Evolutionary conservation across 1,139 yeast genomes (phyloP), one percentile per base, ranked within the genome.

Genomic region (Blastobotrys aristatus): DNA sequence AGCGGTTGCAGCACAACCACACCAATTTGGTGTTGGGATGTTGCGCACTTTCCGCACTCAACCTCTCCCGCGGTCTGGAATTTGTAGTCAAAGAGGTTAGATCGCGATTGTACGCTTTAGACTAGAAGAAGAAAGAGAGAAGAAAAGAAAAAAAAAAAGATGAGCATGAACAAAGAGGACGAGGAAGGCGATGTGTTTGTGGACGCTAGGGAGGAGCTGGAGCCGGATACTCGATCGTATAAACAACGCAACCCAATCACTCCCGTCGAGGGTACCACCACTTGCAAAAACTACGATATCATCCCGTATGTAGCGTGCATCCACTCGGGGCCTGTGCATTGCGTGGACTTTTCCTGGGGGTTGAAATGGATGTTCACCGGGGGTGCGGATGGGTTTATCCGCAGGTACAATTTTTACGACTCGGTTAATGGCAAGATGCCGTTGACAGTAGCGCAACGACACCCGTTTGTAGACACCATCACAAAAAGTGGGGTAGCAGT

Each of bases 371-470:
- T 92, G 47, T 81, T 90, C 59, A 84, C 96, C 1, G 99, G 99
- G 18, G 98, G 98, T 4, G 94, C 87, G 56, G 99, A 92, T 64
- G 99, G 99, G 11, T 87, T 82, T 59, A 85, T 92, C 37, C 72
- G 98, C 44, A 87, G 86, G 61, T 92, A 84, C 66, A 96, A 94
- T 65, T 84, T 92, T 55, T 76, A 82, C 40, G 84, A 83, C 33
- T 84, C 96, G 0, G 77, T 92, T 24, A 90, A 86, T 58, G 97
- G 97, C n/a, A 86, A 85, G 59, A 72, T 85, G 4, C 94, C 95
- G 2, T 70, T 92, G 48, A 92, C 98, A 0, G 86, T 89, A 59
- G 90, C 96, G 1, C 98, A 92, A 64, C 80, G 80, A 58, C 98
- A 92, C 64, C 86, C 88, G 44, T 71, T 88, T 50, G 89, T 88